Evolutionary conservation across 768 basidiomycete genomes (phyloP), one percentile per base, ranked within the genome.

Genomic region (Auriscalpium orientale): DNA sequence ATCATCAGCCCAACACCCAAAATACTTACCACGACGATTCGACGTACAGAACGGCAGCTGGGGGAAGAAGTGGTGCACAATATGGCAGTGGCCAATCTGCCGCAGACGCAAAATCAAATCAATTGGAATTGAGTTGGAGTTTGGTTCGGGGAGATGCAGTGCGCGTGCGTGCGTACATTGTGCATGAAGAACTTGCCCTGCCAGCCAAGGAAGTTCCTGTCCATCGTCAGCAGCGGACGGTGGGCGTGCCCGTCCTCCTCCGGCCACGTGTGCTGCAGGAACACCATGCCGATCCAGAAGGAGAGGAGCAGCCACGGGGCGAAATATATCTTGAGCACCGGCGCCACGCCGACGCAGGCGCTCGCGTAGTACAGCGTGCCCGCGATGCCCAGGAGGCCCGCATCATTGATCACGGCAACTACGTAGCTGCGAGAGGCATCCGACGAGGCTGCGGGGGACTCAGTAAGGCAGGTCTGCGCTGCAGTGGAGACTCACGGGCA

Each of bases 21-120:
- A 28, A 28, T 28, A 28, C n/a, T n/a, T n/a, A n/a, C 5, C 22
- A 28, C 22, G 5, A 28, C 5, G 22, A 28, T 28, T 28, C 22
- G n/a, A 40, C 38, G 40, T 43, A 43, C 66, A 66, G 64, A 43
- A 43, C 3, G 40, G 40, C 13, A 43, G 40, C 49, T 60, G 52
- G 13, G 66, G 65, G 58, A 67, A 67, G 62, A 67, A 66, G 51
- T 67, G 66, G 49, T 67, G 66, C 20, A 66, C 53, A 36, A 67
- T 62, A 60, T 67, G 66, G 55, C 55, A 66, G 53, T 66, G 66
- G 7, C 64, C 62, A 43, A 67, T 57, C 37, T 15, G 18, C 22
- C 22, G 22, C 22, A 5, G 22, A 28, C n/a, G n/a, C n/a, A n/a
- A n/a, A n/a, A 40, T 40, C 38, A 40, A 40, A 16, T 9, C 10